Percentiles rank a stretch among this genome's conserved stretches.
Conservation (phyloP, 495 filamentous ascomycete species). For the Elasticomyces elasticus region DNA sequence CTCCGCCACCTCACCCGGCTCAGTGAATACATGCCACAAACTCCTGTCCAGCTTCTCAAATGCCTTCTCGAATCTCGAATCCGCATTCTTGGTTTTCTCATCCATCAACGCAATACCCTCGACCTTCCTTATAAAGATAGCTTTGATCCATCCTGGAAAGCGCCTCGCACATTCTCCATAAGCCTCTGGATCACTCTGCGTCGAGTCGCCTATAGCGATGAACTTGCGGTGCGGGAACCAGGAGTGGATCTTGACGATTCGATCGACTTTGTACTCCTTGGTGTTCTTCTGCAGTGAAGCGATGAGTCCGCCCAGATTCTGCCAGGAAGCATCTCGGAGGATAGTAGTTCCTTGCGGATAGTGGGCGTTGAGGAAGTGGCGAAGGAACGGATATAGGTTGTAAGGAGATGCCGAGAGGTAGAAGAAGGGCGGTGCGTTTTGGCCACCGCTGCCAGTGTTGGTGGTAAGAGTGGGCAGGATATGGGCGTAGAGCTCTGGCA, state of each 20-base stretch:
- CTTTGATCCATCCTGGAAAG: slow-evolving; percentile 62
- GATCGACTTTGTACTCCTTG: slow-evolving; percentile 74
- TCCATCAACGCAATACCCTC: slow-evolving; percentile 62
- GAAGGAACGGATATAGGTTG: slow-evolving; percentile 87
- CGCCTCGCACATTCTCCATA: slow-evolving; percentile 63
- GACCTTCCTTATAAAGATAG: slow-evolving; percentile 77
- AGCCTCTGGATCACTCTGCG: slow-evolving; percentile 82
- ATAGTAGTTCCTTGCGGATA: slow-evolving; percentile 73
- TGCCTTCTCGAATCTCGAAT: slow-evolving; percentile 67
- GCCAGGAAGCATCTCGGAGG: slow-evolving; percentile 78
- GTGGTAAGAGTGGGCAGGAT: slow-evolving; percentile 30
- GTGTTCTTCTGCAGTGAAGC: slow-evolving; percentile 71
- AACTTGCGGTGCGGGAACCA: slow-evolving; percentile 72
- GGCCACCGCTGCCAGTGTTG: slow-evolving; percentile 29
- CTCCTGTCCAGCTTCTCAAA: slow-evolving; percentile 62
- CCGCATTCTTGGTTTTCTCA: slow-evolving; percentile 58
- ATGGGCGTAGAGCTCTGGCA: slow-evolving; percentile 71
- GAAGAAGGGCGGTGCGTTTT: slow-evolving; percentile 64
- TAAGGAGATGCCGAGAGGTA: slow-evolving; percentile 93
- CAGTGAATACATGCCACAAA: slow-evolving; percentile 71
- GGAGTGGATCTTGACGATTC: slow-evolving; percentile 61
- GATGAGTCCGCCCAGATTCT: slow-evolving; percentile 72
- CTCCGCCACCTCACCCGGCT: slow-evolving; percentile 53
- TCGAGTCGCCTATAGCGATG: slow-evolving; percentile 80
- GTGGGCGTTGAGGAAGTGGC: slow-evolving; percentile 53